Percentiles rank a stretch among this genome's conserved stretches.
phyloP scores from a whole-genome alignment of 257 asterid species.

The Agastache rugosa region DNA sequence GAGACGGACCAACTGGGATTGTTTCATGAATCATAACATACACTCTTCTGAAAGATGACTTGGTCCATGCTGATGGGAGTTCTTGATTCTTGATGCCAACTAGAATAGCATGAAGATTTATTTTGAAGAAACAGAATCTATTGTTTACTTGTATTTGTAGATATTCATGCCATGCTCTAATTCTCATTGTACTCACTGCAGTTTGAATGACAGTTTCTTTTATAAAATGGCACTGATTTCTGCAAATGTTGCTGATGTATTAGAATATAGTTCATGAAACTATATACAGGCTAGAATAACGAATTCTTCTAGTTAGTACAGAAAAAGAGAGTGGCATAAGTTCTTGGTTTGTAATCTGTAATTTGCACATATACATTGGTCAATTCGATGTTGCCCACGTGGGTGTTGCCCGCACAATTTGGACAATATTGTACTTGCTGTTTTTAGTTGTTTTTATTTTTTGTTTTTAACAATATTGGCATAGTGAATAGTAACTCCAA shows the following conservation, averaged over 20 bases:
- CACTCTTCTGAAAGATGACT: slow-evolving; percentile 28
- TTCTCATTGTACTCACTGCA: slow-evolving; percentile 20
- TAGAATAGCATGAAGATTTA: slow-evolving; percentile 31
- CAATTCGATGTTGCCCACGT: too few species aligned
- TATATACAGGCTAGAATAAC: background rate
- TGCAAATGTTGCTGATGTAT: background rate
- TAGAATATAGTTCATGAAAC: background rate
- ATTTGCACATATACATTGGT: background rate
- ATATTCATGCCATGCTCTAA: slow-evolving; percentile 15
- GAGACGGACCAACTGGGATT: slow-evolving; percentile 37
- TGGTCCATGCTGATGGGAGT: slow-evolving; percentile 15
- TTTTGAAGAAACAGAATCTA: slow-evolving; percentile 19
- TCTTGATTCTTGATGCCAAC: slow-evolving; percentile 30
- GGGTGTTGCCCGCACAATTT: too few species aligned
- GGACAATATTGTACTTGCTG: too few species aligned
- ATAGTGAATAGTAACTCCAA: too few species aligned
- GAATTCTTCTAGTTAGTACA: slow-evolving; percentile 15
- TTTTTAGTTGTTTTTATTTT: too few species aligned
- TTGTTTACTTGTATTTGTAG: slow-evolving; percentile 21
- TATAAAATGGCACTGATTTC: background rate
- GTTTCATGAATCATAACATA: slow-evolving; percentile 23
- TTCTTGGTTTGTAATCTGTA: background rate
- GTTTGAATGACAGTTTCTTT: slow-evolving; percentile 19
- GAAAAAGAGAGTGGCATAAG: background rate
- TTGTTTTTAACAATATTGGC: too few species aligned